Conservation (phyloP, 2,329 filamentous ascomycete species). For the Verticillium nonalfalfae region DNA sequence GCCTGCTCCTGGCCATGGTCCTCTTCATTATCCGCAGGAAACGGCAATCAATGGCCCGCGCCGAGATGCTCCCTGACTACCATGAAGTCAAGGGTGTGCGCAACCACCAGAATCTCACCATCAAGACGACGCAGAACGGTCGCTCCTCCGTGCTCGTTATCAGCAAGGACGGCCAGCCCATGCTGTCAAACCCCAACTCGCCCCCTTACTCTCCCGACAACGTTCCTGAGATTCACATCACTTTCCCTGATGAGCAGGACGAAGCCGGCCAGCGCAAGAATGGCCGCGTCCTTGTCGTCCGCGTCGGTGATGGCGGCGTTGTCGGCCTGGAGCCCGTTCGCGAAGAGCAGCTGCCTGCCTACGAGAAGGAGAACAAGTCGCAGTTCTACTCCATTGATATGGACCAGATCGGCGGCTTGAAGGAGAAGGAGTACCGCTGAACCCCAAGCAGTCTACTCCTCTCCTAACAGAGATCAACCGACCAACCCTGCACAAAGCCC, state of each 20-base stretch:
- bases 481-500: slow-evolving; percentile 4
- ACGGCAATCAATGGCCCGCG: slow-evolving; percentile 37
- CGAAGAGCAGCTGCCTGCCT: slow-evolving; percentile 76
- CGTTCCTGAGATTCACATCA: slow-evolving; percentile 94
- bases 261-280: slow-evolving; percentile 74
- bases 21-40: slow-evolving; percentile 70
- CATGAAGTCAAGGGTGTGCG: slow-evolving; percentile 51
- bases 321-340: slow-evolving; percentile 86
- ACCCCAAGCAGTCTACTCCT: slow-evolving; percentile 8
- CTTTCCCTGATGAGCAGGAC: slow-evolving; percentile 93
- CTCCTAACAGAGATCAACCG: slow-evolving; percentile 4
- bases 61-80: slow-evolving; percentile 62
- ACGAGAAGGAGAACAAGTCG: slow-evolving; percentile 71
- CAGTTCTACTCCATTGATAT: slow-evolving; percentile 93
- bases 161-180: slow-evolving; percentile 67
- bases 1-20: slow-evolving; percentile 58
- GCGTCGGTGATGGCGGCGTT: slow-evolving; percentile 77
- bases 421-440: slow-evolving; percentile 66
- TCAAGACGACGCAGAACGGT: slow-evolving; percentile 46
- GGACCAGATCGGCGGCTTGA: slow-evolving; percentile 87
- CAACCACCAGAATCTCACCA: slow-evolving; percentile 50
- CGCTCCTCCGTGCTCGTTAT: slow-evolving; percentile 70
- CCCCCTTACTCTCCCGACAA: slow-evolving; percentile 75
- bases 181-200: slow-evolving; percentile 68
- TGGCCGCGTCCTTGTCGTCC: slow-evolving; percentile 84